A percentile compares a stretch with the other conserved stretches of the same genome.
These are phyloP conservation scores for Phalaenopsis hybrid DNA, from an alignment of 116 monocot species.

Conservation along the genomic window DNA sequence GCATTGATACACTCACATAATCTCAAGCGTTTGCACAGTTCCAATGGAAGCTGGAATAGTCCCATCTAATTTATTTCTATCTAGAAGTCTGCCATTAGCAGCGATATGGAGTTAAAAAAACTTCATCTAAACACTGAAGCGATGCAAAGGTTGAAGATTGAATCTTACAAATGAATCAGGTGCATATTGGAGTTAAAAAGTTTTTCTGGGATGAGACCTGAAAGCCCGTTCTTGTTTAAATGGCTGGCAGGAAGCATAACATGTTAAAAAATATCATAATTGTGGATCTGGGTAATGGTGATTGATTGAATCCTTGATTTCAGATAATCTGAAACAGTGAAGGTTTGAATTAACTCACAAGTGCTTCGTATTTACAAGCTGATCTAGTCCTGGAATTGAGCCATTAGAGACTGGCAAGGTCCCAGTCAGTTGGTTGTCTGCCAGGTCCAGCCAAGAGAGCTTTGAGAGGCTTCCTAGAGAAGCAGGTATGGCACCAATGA, in stretches of 20 bases:
- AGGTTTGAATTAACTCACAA: constrained; percentile 57
- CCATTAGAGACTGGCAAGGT: constrained; percentile 56
- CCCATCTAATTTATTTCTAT: constrained; percentile 68
- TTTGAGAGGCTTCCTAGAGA: constrained; percentile 62
- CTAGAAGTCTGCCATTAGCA: constrained; percentile 55
- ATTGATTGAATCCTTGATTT: background rate
- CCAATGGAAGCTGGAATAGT: constrained; percentile 62
- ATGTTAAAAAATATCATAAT: constrained; percentile 5
- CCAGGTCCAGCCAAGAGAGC: constrained; percentile 80
- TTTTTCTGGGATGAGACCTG: constrained; percentile 57
- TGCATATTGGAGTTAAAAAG: constrained; percentile 74
- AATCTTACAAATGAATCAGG: constrained; percentile 74
- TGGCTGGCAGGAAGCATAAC: constrained; percentile 40
- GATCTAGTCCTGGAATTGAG: constrained; percentile 56
- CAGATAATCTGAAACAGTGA: background rate
- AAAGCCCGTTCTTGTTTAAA: constrained; percentile 82
- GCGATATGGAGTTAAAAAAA: background rate
- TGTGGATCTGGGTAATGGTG: background rate
- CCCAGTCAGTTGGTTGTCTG: constrained; percentile 74
- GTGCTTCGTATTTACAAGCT: constrained; percentile 62
- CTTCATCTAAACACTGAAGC: background rate
- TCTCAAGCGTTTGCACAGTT: constrained; percentile 44
- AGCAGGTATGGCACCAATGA: constrained; percentile 64
- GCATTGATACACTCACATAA: constrained; percentile 59
- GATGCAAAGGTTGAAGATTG: background rate